A percentile compares a stretch with the other conserved stretches of the same genome.
Conservation (phyloP, 129 eudicot species). For the Pulicaria dysenterica region DNA sequence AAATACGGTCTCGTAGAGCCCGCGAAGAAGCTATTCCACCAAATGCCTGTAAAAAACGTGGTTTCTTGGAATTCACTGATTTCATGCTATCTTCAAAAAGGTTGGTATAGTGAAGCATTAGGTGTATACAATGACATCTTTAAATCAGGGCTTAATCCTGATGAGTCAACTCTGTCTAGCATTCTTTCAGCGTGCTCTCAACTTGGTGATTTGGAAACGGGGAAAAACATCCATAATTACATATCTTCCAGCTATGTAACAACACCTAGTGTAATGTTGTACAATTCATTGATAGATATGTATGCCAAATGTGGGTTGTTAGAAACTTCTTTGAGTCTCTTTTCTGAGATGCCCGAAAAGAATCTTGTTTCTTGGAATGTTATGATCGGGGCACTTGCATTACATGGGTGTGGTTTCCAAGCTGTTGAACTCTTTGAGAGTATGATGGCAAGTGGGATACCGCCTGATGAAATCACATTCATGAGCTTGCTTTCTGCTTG, state of each 20-base stretch:
- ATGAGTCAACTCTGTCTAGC: constrained; percentile 33
- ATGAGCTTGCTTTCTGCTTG: constrained; percentile 48
- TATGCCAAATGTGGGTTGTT: constrained; percentile 38
- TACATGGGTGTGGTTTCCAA: constrained; percentile 39
- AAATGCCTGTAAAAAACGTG: constrained; percentile 41
- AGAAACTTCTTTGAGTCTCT: constrained; percentile 24
- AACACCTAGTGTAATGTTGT: constrained; percentile 37
- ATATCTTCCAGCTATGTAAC: constrained; percentile 20
- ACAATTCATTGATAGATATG: constrained; percentile 34
- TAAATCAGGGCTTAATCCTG: constrained; percentile 38
- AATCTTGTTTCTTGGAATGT: constrained; percentile 42
- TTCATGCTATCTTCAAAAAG: constrained; percentile 41
- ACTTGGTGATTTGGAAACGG: constrained; percentile 44
- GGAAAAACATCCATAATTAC: constrained; percentile 31
- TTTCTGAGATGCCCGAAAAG: constrained; percentile 32
- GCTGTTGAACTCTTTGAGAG: constrained; percentile 39
- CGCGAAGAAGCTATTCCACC: constrained; percentile 35
- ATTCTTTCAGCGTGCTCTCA: constrained; percentile 46
- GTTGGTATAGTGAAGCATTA: constrained; percentile 32
- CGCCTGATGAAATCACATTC: constrained; percentile 48
- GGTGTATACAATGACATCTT: constrained; percentile 28
- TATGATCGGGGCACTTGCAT: constrained; percentile 41
- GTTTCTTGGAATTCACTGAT: constrained; percentile 53
- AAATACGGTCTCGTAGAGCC: constrained; percentile 29
- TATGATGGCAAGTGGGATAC: constrained; percentile 24